Base-by-base conservation (phyloP, 2,329 filamentous ascomycete species). In the Penicillium capsulatum region DNA sequence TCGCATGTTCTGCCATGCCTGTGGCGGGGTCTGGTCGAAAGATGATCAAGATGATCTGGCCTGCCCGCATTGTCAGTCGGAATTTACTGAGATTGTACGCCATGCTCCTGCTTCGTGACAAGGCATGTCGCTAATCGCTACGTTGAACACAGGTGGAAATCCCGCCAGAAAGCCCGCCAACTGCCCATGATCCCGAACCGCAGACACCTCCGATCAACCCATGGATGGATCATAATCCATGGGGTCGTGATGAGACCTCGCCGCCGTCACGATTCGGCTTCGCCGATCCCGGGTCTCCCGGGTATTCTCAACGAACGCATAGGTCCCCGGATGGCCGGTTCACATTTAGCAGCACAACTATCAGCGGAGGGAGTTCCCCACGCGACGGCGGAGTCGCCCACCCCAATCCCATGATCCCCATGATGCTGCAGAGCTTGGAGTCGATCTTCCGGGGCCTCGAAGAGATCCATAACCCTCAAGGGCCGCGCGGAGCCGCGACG, bases 71-170 rank as follows among this genome's bases (percentile, higher is more conserved):
- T 98, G 92, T 61, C 61, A 74, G 3, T 80, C 81, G 26, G 87
- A 94, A 14, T 82, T 87, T 51, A 87, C 81, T 11, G 90, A 98
- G 68, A 88, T 97, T 54, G 90, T 94, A 72, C 59, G 83, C 73
- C 40, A 13, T 17, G 34, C 20, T 26, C 34, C 39, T 40, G 17
- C 35, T 28, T 13, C 32, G n/a, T n/a, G n/a, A n/a, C n/a, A n/a
- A n/a, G n/a, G n/a, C n/a, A n/a, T n/a, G n/a, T n/a, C n/a, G n/a
- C 36, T 44, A 34, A 39, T 31, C 31, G 3, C 28, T n/a, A 32
- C 31, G 33, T 17, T 11, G 34, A n/a, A 14, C 14, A 22, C 44
- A 63, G 63, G 52, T 63, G 27, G 60, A 63, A 54, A 59, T 59
- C 17, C 59, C 60, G 10, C 44, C 48, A 13, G 58, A 62, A 36